phyloP scores from a whole-genome alignment of 148 eudicot species.

The Silene conica region DNA sequence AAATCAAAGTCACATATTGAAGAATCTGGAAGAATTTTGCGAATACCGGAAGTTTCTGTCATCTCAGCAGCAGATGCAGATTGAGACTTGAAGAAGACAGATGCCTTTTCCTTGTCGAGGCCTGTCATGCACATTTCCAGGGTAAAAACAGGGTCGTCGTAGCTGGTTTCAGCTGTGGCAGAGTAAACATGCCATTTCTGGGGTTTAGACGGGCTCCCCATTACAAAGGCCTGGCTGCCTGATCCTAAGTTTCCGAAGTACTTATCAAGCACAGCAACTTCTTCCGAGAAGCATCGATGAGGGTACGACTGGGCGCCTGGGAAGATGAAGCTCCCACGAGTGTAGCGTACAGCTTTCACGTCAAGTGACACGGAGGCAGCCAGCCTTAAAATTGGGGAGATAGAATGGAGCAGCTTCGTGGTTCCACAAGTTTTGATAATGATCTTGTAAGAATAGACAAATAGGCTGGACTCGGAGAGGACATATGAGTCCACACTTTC shows the following conservation, averaged over 20 bases:
- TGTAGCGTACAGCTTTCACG: slow-evolving; percentile 57
- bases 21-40: slow-evolving; percentile 65
- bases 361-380: slow-evolving; percentile 40
- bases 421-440: slow-evolving; percentile 78
- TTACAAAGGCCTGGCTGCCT: slow-evolving; percentile 46
- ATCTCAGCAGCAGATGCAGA: slow-evolving; percentile 52
- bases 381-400: slow-evolving; percentile 50
- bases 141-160: slow-evolving; percentile 26
- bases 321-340: slow-evolving; percentile 66
- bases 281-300: slow-evolving; percentile 61
- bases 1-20: slow-evolving; percentile 70
- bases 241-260: slow-evolving; percentile 52
- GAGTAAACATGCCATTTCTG: slow-evolving; percentile 74
- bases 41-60: slow-evolving; percentile 62
- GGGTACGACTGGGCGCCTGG: slow-evolving; percentile 64
- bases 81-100: slow-evolving; percentile 51
- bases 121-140: slow-evolving; percentile 85
- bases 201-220: slow-evolving; percentile 40
- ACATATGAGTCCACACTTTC: slow-evolving; percentile 63
- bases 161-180: slow-evolving; percentile 35
- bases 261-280: slow-evolving; percentile 48
- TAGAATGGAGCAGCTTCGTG: slow-evolving; percentile 58
- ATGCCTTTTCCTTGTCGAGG: slow-evolving; percentile 48
- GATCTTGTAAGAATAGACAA: slow-evolving; percentile 60
- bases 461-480: slow-evolving; percentile 73